Evolutionary conservation across 371 early-diverging fungal species (phyloP).

Genomic region (Syncephalastrum monosporum): DNA sequence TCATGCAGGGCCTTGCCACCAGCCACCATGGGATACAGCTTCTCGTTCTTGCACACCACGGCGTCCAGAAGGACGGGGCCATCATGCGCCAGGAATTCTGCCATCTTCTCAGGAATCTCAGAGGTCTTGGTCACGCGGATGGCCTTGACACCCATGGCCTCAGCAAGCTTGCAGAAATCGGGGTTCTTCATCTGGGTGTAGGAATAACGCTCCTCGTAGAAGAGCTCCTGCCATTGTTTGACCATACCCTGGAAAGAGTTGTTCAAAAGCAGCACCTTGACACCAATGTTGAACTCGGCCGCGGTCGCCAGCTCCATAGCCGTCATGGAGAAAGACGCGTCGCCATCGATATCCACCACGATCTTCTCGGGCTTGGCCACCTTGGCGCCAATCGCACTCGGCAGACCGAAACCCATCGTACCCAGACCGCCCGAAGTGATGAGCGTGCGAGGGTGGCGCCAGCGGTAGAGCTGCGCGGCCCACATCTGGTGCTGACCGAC

Average conservation of each 20-base stretch:
- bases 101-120: slow-evolving; percentile 87
- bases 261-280: slow-evolving; percentile 93
- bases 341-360: slow-evolving; percentile 97
- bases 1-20: slow-evolving; percentile 93
- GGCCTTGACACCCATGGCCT: slow-evolving; percentile 90
- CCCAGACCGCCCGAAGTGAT: slow-evolving; percentile 96
- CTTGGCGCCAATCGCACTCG: slow-evolving; percentile 95
- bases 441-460: slow-evolving; percentile 87
- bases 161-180: slow-evolving; percentile 96
- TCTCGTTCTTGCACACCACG: slow-evolving; percentile 87
- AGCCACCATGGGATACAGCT: slow-evolving; percentile 97
- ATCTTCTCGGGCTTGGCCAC: slow-evolving; percentile 89
- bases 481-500: slow-evolving; percentile 99
- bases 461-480: slow-evolving; percentile 85
- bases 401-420: slow-evolving; percentile 97
- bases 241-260: slow-evolving; percentile 99
- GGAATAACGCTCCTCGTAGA: slow-evolving; percentile 93
- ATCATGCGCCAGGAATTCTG: slow-evolving; percentile 81
- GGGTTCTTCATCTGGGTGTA: slow-evolving; percentile 95
- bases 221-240: slow-evolving; percentile 98
- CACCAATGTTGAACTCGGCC: slow-evolving; percentile 92
- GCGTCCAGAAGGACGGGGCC: slow-evolving; percentile 93
- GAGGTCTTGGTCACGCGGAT: slow-evolving; percentile 79
- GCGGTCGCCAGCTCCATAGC: slow-evolving; percentile 96
- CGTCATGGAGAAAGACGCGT: slow-evolving; percentile 97